Evolutionary conservation across 176 grass and related monocot species (phyloP).

Genomic region (Rhynchospora tenuis): DNA sequence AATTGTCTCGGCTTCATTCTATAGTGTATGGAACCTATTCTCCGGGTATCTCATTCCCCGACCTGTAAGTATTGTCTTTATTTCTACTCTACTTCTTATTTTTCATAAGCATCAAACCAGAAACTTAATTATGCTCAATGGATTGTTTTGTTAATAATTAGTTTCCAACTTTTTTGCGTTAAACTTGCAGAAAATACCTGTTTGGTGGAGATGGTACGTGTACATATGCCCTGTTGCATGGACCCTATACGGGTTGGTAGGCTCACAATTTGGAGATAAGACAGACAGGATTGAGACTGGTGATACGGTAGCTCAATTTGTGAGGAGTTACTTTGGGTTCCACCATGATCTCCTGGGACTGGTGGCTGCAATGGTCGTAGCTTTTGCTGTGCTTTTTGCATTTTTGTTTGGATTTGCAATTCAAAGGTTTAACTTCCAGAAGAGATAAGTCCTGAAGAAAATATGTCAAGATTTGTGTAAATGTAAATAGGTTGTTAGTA

Average conservation of each 20-base stretch:
- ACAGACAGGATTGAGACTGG: accelerated
- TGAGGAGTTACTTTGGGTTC: constrained; percentile 56
- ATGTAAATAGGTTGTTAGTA: too few relatives aligned
- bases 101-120: neutral
- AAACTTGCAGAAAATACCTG: constrained; percentile 48
- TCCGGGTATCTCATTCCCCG: constrained; percentile 74
- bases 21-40: constrained; percentile 80
- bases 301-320: constrained; percentile 33
- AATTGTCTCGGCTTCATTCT: constrained; percentile 68
- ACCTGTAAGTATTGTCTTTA: constrained; percentile 39
- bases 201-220: constrained; percentile 90
- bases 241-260: constrained; percentile 69
- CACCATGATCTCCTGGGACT: constrained; percentile 47
- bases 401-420: constrained; percentile 77
- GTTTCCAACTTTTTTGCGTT: neutral
- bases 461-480: too few relatives aligned
- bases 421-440: constrained; percentile 85
- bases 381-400: constrained; percentile 40
- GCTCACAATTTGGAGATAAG: constrained; percentile 64
- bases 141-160: neutral
- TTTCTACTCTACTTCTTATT: neutral
- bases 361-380: constrained; percentile 49
- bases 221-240: constrained; percentile 71
- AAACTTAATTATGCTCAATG: neutral
- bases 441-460: constrained; percentile 30